These are phyloP conservation scores for Blepharisma undulans DNA, from an alignment of 169 alveolate genomes.

Conservation along the genomic window DNA sequence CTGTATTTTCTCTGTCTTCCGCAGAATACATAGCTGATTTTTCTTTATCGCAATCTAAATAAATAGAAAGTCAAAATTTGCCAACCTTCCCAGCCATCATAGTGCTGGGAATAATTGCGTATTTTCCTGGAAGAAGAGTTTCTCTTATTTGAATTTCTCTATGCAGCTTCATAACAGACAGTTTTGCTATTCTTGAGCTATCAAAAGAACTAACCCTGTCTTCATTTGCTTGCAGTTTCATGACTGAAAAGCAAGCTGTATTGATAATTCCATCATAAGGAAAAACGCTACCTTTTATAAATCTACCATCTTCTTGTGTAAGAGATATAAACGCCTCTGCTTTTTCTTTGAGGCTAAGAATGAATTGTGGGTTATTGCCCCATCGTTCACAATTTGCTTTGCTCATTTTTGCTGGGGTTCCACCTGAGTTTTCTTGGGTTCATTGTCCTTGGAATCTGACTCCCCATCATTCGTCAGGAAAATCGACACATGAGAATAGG, in stretches of 20 bases:
- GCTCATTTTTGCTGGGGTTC: constrained; percentile 56
- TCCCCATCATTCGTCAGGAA: constrained; percentile 73
- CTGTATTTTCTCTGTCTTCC: constrained; percentile 21
- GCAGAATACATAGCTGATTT: constrained; percentile 8
- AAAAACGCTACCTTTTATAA: constrained; percentile 56
- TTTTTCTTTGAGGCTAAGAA: constrained; percentile 47
- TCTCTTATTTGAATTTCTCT: constrained; percentile 67
- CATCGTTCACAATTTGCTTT: constrained; percentile 53
- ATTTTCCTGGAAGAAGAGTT: constrained; percentile 53
- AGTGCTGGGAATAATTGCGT: constrained; percentile 65
- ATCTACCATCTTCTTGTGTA: constrained; percentile 80
- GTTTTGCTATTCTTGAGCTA: constrained; percentile 42
- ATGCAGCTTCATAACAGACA: constrained; percentile 62
- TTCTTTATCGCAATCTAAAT: constrained; percentile 39
- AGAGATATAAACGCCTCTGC: constrained; percentile 71
- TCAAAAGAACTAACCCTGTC: constrained; percentile 51
- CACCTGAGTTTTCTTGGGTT: constrained; percentile 62
- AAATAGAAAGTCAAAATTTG: constrained; percentile 46
- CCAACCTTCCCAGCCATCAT: constrained; percentile 52
- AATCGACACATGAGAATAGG: constrained; percentile 75
- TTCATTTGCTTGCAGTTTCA: constrained; percentile 54
- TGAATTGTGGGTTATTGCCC: constrained; percentile 75
- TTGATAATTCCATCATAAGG: constrained; percentile 76
- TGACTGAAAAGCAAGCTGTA: constrained; percentile 63
- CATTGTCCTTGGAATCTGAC: constrained; percentile 61